Conservation (phyloP, 2,329 filamentous ascomycete species). For the Aspergillus candidus region DNA sequence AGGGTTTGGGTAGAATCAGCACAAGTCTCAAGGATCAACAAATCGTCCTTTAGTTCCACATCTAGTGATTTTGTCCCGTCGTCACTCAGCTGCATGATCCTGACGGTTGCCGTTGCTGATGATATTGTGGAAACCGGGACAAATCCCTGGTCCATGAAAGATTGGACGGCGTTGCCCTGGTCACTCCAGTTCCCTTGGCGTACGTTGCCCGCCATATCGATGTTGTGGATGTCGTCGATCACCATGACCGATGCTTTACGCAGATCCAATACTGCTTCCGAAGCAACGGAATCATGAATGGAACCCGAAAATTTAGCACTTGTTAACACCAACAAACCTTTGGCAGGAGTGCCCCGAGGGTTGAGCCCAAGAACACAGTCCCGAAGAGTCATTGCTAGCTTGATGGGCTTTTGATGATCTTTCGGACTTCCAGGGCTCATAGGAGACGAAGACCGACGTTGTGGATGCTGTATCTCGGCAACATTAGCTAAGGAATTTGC, state of each 20-base stretch:
- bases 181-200: constrained; percentile 20
- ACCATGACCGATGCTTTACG: constrained; percentile 77
- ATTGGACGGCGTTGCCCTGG: constrained; percentile 41
- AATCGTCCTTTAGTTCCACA: constrained; percentile 74
- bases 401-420: constrained; percentile 48
- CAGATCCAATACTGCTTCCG: constrained; percentile 61
- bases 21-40: constrained; percentile 88
- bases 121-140: constrained; percentile 85
- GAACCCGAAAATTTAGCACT: constrained; percentile 66
- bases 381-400: constrained; percentile 56
- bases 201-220: constrained; percentile 34
- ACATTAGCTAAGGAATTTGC: constrained; percentile 74
- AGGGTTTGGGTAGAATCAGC: constrained; percentile 95
- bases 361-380: constrained; percentile 83
- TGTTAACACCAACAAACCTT: constrained; percentile 70
- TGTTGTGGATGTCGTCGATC: constrained; percentile 63
- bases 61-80: constrained; percentile 64
- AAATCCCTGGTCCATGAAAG: constrained; percentile 61
- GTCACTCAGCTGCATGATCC: constrained; percentile 50
- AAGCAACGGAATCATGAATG: constrained; percentile 59
- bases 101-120: constrained; percentile 64
- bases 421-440: constrained; percentile 13
- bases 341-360: constrained; percentile 67
- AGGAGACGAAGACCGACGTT: constrained; percentile 15
- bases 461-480: constrained; percentile 49